Evolutionary conservation across 805 yeast genomes (phyloP), one percentile per base, ranked within the genome.

Genomic region (Metschnikowia baotianmanensis): DNA sequence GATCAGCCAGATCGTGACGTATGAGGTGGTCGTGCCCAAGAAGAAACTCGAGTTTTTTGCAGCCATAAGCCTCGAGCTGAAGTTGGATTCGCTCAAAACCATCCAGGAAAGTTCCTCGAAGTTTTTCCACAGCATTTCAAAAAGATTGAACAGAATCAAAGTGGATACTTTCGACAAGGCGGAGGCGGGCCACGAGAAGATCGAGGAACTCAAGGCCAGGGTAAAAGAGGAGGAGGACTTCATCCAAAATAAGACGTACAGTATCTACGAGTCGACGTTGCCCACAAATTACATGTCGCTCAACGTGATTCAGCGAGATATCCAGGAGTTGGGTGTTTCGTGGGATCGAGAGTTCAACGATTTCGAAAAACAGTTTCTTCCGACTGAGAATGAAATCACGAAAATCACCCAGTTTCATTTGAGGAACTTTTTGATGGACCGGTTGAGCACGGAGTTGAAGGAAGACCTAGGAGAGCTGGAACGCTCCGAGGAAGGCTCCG

Each of bases 321-420:
- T 91, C 13, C 96, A 91, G 55, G 89, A 84, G 42, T 65, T 82
- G 21, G 90, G 95, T 3, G 89, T 87, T 17, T 76, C 71, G 29
- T 93, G 98, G 98, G 96, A 91, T 61, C 53, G 63, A 17, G 95
- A 83, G 42, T 89, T 93, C 53, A 74, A 78, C 26, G 84, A 78
- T 6, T 91, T 93, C 64, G 97, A 86, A 45, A 74, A 74, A 31
- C 72, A 73, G 16, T 93, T 76, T 56, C 73, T 91, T 45, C 98
- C 98, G 1, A 80, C 95, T 7, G 98, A 93, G 59, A 86, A 83
- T 54, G 99, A 93, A 71, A 86, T 93, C 50, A 82, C 95, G 5
- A 74, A 87, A 47, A 86, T 93, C 31, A 90, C 99, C 1, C 85
- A 96, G 4, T 82, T 83, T 52, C 98, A 91, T 57, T 67, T 91